Base-by-base conservation (phyloP, 768 basidiomycete genomes). In the Lactarius evosmus region DNA sequence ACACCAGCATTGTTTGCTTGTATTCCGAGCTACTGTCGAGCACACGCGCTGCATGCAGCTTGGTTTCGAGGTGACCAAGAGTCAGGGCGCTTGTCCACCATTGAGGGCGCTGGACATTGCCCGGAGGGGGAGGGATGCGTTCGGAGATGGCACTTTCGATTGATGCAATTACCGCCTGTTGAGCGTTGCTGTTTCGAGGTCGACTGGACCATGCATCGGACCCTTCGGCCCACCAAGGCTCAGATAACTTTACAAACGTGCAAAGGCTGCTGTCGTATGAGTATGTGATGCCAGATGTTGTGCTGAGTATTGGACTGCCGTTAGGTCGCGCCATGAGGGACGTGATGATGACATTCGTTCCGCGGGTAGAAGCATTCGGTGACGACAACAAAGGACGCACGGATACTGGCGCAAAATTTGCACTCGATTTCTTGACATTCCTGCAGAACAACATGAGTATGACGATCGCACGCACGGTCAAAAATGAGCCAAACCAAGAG, bases 11-110 rank as follows among this genome's bases (percentile, higher is more conserved):
- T 60, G 84, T 85, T 69, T 86, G 82, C 73, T 86, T 91, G 75
- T 91, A 97, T 75, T 98, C 97, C 55, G 78, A 74, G n/a, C 85
- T 83, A 70, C 93, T 95, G 25, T 93, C 92, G 38, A 98, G 78
- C 54, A 85, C 72, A 66, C 78, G 82, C 19, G 92, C 84, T 6
- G 92, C 86, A 71, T 86, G 84, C 75, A 97, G 73, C 65, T 86
- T 83, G 56, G 85, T 86, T 78, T 99, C 97, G 62, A 97, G 78
- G 75, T 97, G 93, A 6, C 91, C 91, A 25, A 99, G 80, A 16
- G 91, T 90, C 70, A 95, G 73, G 22, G 95, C 93, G 4, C 86
- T 78, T 62, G 74, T 82, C 92, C 93, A 96, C 89, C 91, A 95
- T 66, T 79, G 74, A 32, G 91, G 89, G 52, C 85, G 78, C 50